Percentiles rank a stretch among this genome's conserved stretches.
These are phyloP conservation scores for Penicillium paxilli DNA, from an alignment of 495 filamentous ascomycete genomes.

Conservation along the genomic window DNA sequence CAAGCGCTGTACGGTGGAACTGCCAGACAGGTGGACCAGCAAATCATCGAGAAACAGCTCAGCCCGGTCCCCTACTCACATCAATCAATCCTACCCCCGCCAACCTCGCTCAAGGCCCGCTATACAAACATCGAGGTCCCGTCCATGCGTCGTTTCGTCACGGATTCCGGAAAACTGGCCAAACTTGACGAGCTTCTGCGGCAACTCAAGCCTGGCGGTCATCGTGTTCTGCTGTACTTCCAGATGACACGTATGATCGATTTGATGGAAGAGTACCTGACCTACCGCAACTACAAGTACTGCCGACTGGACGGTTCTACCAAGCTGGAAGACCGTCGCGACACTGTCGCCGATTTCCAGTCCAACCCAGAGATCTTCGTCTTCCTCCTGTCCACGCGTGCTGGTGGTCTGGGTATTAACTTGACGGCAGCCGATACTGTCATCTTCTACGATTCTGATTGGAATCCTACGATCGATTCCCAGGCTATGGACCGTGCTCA, in stretches of 20 bases:
- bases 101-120: conserved; percentile 73
- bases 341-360: conserved; percentile 97
- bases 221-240: conserved; percentile 99
- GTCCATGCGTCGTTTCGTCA: conserved; percentile 98
- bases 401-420: conserved; percentile 97
- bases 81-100: conserved; percentile 65
- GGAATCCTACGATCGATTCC: conserved; percentile 98
- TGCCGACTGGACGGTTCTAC: conserved; percentile 95
- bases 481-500: conserved; percentile 99
- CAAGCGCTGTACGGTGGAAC: conserved; percentile 68
- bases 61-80: conserved; percentile 63
- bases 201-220: conserved; percentile 84
- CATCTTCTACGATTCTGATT: conserved; percentile 99
- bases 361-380: conserved; percentile 89
- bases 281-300: conserved; percentile 98
- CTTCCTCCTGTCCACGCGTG: conserved; percentile 92
- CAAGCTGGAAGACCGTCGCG: conserved; percentile 95
- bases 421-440: conserved; percentile 90
- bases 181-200: conserved; percentile 86
- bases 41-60: conserved; percentile 68
- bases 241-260: conserved; percentile 99
- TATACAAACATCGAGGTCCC: conserved; percentile 92
- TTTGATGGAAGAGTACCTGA: conserved; percentile 97
- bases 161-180: conserved; percentile 93
- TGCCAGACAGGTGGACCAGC: conserved; percentile 65